phyloP scores from a whole-genome alignment of 257 asterid genomes.

The Anisodus tanguticus region DNA sequence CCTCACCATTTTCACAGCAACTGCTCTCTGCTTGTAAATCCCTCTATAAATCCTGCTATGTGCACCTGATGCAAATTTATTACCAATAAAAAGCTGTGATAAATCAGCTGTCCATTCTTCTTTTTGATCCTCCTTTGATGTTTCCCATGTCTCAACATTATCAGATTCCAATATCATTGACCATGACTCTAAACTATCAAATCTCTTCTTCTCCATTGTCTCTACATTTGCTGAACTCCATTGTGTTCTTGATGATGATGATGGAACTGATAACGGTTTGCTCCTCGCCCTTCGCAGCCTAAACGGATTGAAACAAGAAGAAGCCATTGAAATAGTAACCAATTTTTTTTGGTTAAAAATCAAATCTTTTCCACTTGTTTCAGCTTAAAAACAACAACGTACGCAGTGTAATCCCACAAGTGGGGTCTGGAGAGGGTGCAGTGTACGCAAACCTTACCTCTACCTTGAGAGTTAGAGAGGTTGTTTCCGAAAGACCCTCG shows the following conservation, averaged over 20 bases:
- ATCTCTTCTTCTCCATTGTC: slow-evolving; percentile 81
- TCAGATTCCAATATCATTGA: slow-evolving; percentile 96
- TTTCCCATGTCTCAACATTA: slow-evolving; percentile 84
- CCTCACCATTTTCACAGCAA: slow-evolving; percentile 59
- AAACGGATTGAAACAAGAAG: slow-evolving; percentile 72
- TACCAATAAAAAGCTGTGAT: slow-evolving; percentile 54
- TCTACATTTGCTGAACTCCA: slow-evolving; percentile 43
- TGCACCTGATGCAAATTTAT: slow-evolving; percentile 56
- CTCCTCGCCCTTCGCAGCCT: slow-evolving; percentile 52
- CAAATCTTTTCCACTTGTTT: no score
- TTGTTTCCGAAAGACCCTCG: no score
- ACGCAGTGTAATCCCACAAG: no score
- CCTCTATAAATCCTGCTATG: slow-evolving; percentile 56
- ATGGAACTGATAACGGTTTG: slow-evolving; percentile 47
- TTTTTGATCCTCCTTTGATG: slow-evolving; percentile 57
- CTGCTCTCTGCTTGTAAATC: slow-evolving; percentile 52
- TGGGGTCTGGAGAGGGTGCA: no score
- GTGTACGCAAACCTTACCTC: no score
- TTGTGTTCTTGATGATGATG: slow-evolving; percentile 58
- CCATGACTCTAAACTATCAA: slow-evolving; percentile 97
- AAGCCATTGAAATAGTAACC: neutral
- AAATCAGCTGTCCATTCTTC: slow-evolving; percentile 56
- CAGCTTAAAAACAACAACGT: no score
- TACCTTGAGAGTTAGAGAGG: no score
- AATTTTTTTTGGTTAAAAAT: neutral